phyloP scores from a whole-genome alignment of 2,329 filamentous ascomycete genomes.

The Monilinia fructigena region DNA sequence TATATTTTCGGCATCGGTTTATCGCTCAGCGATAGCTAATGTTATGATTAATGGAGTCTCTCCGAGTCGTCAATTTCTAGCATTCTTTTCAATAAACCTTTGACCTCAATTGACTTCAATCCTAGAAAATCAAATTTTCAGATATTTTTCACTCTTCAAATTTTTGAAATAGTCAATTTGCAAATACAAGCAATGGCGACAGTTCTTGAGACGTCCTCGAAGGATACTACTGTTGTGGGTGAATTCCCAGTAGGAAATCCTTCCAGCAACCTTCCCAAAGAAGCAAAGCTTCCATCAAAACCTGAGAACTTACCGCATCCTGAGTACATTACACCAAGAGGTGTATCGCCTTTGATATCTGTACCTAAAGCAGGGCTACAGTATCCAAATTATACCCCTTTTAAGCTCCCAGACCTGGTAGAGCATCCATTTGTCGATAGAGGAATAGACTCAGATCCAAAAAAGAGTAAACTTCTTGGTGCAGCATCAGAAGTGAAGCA shows the following conservation, averaged over 20 bases:
- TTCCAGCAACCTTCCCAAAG: neutral
- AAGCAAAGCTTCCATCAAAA: slow-evolving; percentile 14
- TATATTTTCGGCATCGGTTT: slow-evolving; percentile 1
- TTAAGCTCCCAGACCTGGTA: slow-evolving; percentile 21
- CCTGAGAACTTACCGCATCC: slow-evolving; percentile 21
- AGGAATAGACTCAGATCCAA: slow-evolving; percentile 38
- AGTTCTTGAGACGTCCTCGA: neutral
- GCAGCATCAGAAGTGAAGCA: slow-evolving; percentile 37
- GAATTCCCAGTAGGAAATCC: neutral
- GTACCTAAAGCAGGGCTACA: slow-evolving; percentile 20
- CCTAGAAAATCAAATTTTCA: neutral
- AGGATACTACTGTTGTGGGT: neutral
- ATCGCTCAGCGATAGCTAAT: slow-evolving; percentile 9
- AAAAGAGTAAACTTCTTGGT: slow-evolving; percentile 43
- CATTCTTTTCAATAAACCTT: neutral
- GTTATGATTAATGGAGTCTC: slow-evolving; percentile 14
- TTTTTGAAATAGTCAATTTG: neutral
- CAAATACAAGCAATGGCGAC: neutral
- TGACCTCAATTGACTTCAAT: neutral
- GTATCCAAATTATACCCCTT: slow-evolving; percentile 22
- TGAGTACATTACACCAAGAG: slow-evolving; percentile 17
- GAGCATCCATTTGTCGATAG: slow-evolving; percentile 20
- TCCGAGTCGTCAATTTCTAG: slow-evolving; percentile 6
- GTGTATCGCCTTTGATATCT: slow-evolving; percentile 13
- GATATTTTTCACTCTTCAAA: neutral